Conservation (phyloP, 1,139 yeast species). For the Pichia sp. region DNA sequence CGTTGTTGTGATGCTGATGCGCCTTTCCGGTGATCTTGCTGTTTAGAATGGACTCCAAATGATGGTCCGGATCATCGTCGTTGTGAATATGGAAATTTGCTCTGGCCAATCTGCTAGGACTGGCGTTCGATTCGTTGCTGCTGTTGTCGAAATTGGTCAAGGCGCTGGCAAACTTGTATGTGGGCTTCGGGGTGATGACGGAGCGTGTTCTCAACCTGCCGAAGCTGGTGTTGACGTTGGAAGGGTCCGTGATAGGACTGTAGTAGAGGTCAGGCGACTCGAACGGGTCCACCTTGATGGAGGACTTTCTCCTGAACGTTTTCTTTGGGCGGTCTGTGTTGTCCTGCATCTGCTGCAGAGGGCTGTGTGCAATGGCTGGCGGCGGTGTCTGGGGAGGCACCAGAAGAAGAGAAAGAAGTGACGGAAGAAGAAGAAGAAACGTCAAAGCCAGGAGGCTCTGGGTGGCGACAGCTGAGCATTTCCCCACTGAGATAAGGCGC, state of each 20-base stretch:
- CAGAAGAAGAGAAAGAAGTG: neutral
- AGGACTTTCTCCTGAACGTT: conserved; percentile 10
- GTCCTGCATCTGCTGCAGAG: neutral
- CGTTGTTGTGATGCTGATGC: no score
- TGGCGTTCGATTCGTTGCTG: neutral
- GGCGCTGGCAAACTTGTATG: neutral
- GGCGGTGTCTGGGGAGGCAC: no score
- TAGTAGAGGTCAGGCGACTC: conserved; percentile 70
- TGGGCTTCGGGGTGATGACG: conserved; percentile 36
- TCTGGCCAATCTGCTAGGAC: neutral
- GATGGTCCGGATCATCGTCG: neutral
- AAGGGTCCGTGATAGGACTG: conserved; percentile 61
- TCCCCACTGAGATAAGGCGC: no score
- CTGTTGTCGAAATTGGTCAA: neutral
- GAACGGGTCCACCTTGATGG: conserved; percentile 41
- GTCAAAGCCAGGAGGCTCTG: no score
- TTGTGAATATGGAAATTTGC: neutral
- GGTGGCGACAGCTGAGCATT: no score
- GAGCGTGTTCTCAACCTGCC: conserved; percentile 54
- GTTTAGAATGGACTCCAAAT: neutral
- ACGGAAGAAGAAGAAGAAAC: no score
- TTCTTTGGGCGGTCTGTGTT: neutral
- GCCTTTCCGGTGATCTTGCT: neutral
- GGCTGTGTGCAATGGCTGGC: no score
- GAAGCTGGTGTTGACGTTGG: conserved; percentile 37